These are phyloP conservation scores for Populus pruinosa DNA, from an alignment of 345 rosid genomes.

Conservation along the genomic window DNA sequence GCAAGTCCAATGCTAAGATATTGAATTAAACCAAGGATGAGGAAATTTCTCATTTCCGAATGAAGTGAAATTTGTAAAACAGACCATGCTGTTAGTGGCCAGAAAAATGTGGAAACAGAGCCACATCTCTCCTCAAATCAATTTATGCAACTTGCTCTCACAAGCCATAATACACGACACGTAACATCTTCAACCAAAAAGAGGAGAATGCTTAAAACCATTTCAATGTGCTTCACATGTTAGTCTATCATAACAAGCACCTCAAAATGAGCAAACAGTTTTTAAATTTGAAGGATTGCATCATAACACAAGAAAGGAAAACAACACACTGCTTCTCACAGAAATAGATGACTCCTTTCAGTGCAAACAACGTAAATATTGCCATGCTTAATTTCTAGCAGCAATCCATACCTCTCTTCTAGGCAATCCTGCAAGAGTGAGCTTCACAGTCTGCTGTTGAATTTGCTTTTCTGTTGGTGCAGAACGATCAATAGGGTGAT, in stretches of 20 bases:
- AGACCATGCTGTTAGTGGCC: neutral
- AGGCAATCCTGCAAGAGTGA: conserved; percentile 89
- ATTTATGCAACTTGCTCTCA: neutral
- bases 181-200: neutral
- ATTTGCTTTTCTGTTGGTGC: conserved; percentile 40
- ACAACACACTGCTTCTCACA: neutral
- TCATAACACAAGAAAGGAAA: neutral
- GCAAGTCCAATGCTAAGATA: no score
- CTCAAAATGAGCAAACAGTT: neutral
- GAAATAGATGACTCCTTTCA: neutral
- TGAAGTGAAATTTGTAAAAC: neutral
- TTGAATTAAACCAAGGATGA: neutral
- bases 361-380: neutral
- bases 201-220: neutral
- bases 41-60: neutral
- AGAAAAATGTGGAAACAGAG: neutral
- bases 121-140: neutral
- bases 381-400: neutral
- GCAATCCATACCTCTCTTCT: conserved; percentile 72
- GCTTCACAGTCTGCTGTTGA: conserved; percentile 53
- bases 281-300: neutral
- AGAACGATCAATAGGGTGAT: conserved; percentile 78
- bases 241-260: neutral
- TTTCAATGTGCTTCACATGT: neutral
- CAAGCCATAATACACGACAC: neutral